Base-by-base conservation (phyloP, 1,139 yeast species). In the Hyphopichia pseudoburtonii region DNA sequence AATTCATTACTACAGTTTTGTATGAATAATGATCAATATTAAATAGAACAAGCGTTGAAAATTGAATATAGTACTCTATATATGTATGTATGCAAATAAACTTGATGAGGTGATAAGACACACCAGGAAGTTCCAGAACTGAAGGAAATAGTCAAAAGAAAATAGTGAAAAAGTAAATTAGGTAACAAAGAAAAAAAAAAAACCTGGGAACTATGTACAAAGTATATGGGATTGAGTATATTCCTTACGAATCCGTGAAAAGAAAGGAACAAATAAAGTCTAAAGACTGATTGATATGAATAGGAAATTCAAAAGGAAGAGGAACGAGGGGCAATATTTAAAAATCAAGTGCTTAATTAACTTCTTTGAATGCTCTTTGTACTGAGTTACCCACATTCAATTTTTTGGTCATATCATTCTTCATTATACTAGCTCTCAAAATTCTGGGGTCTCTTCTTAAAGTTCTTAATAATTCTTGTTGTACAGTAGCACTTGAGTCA, bases 381-480 rank as follows among this genome's bases (percentile, higher is more conserved):
- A 73, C 59, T 3, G 86, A 76, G 28, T 79, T 63, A 15, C 82
- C 80, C 11, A 73, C 68, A 47, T 77, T 78, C 44, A 81, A 66
- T 29, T 64, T 64, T 52, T 69, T 70, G 26, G 64, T 65, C 46
- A 82, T 81, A 45, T 86, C 80, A 37, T 83, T 81, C 57, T 80
- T 86, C 39, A 84, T 73, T 30, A 90, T 73, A 42, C 81, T 78
- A 21, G 94, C 80, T 57, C 96, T 76, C 43, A 90, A 78, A 46
- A 90, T 82, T 66, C 97, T 83, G 21, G 97, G 97, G 62, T 90
- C 98, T 46, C 79, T 78, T 54, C 85, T 79, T 50, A 90, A 66
- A 3, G 95, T 82, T 64, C 95, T 77, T 47, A 82, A 65, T 40
- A 92, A 80, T 64, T 89, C 96, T 35, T 83, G 77, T 61, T 90